These are phyloP conservation scores for Medicago ruthenica DNA, from an alignment of 306 rosid species.

Conservation along the genomic window DNA sequence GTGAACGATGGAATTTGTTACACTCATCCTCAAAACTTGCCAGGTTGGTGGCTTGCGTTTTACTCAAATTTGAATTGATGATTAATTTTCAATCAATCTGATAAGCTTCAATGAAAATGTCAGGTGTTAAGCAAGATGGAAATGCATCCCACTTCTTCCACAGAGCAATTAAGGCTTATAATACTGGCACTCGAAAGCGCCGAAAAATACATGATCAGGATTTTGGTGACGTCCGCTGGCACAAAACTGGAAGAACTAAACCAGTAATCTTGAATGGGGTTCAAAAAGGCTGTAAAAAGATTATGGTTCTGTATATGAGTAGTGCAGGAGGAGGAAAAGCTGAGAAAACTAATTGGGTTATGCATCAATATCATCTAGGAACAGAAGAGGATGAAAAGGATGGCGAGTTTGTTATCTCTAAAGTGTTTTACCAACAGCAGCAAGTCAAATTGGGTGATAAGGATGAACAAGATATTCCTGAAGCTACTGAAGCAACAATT, in stretches of 20 bases:
- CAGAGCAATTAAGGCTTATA: constrained; percentile 86
- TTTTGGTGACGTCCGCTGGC: constrained; percentile 88
- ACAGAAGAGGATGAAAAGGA: constrained; percentile 76
- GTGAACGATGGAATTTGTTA: constrained; percentile 50
- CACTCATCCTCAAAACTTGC: constrained; percentile 79
- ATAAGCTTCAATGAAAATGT: constrained; percentile 17
- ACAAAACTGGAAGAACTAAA: constrained; percentile 88
- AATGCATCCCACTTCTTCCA: constrained; percentile 81
- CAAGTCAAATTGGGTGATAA: constrained; percentile 60
- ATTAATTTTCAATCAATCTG: constrained; percentile 31
- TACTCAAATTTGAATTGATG: constrained; percentile 12
- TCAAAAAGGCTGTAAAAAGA: constrained; percentile 80
- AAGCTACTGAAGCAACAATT: constrained; percentile 37
- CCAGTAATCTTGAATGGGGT: constrained; percentile 67
- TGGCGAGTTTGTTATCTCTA: constrained; percentile 73
- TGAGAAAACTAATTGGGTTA: constrained; percentile 26
- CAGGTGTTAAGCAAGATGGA: constrained; percentile 86
- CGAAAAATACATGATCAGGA: constrained; percentile 70
- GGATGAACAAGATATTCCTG: constrained; percentile 61
- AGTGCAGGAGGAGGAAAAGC: constrained; percentile 59
- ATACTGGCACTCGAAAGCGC: constrained; percentile 80
- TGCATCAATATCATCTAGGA: constrained; percentile 92
- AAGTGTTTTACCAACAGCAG: constrained; percentile 76
- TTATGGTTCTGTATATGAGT: constrained; percentile 80
- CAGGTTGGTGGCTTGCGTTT: constrained; percentile 57